Evolutionary conservation across 2,329 filamentous ascomycete species (phyloP), one percentile per base, ranked within the genome.

Genomic region (Aspergillus versicolor): DNA sequence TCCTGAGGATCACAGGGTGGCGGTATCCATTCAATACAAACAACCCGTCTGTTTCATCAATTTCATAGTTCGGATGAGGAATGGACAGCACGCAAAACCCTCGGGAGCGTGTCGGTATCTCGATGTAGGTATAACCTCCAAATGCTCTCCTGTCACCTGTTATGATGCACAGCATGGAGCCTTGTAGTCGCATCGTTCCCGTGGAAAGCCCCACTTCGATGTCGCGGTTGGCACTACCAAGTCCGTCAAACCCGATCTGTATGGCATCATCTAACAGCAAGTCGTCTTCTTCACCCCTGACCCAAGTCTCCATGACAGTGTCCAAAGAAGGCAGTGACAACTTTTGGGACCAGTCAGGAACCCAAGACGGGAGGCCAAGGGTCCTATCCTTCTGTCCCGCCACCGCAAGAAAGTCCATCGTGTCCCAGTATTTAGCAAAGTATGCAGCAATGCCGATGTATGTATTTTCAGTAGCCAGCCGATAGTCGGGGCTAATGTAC

Each of bases 281-380:
- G 21, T 37, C 13, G 1, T 48, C 38, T 1, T 19, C 7, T 8
- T 41, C 19, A 17, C 19, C 5, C 17, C 7, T 22, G 34, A 37
- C 13, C 38, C 22, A 3, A 27, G 22, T 5, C 22, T n/a, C 21
- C 11, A 12, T 19, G 13, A n/a, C n/a, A 1, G 21, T 21, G 11
- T 49, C 21, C n/a, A 42, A 2, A 4, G 12, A 34, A 8, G 46
- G 46, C 6, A 52, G 27, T 19, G 38, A 56, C 41, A 50, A 21
- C 17, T 15, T 45, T 19, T 47, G 48, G 21, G 41, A 56, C 54
- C 48, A 56, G 37, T 56, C 54, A 13, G 48, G 54, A 8, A 56
- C 47, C 54, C 54, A 56, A 9, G 48, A 56, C 5, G 54, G 54
- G 41, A 56, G 21, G 12, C 17, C 19, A 19, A 51, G 46, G 1